These are phyloP conservation scores for Avena eriantha DNA, from an alignment of 176 grass and related monocot species.

Conservation along the genomic window DNA sequence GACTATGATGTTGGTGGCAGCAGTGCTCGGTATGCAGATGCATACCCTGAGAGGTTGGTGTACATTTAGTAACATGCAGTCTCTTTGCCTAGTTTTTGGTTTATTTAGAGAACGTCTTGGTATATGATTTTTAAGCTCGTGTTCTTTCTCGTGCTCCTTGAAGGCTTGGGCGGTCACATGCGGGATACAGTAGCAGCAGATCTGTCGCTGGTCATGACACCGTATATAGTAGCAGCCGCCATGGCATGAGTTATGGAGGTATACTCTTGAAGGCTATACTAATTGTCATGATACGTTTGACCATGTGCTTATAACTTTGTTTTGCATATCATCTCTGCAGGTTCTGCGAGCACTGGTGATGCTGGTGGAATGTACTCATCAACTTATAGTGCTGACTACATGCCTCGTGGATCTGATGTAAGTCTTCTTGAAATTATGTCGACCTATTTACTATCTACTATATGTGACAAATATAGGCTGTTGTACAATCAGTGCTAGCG, in stretches of 20 bases:
- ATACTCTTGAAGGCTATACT: slow-evolving; percentile 39
- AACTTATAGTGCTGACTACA: slow-evolving; percentile 57
- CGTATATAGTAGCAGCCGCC: slow-evolving; percentile 64
- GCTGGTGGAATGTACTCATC: slow-evolving; percentile 70
- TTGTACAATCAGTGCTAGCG: slow-evolving; percentile 3
- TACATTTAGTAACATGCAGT: slow-evolving; percentile 38
- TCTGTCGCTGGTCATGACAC: slow-evolving; percentile 69
- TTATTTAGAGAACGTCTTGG: neutral
- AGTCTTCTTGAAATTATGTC: slow-evolving; percentile 45
- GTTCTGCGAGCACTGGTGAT: slow-evolving; percentile 59
- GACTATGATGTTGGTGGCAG: slow-evolving; percentile 72
- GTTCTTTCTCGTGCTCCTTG: slow-evolving; percentile 18
- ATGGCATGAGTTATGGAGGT: slow-evolving; percentile 83
- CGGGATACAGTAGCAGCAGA: slow-evolving; percentile 61
- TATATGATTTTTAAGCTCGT: slow-evolving; percentile 23
- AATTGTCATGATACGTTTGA: slow-evolving; percentile 28
- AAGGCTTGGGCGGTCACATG: slow-evolving; percentile 76
- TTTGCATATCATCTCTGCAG: slow-evolving; percentile 44
- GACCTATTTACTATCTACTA: neutral
- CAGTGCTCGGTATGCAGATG: slow-evolving; percentile 65
- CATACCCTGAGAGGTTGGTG: slow-evolving; percentile 74
- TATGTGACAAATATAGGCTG: neutral
- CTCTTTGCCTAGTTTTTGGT: slow-evolving; percentile 5
- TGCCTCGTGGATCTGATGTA: slow-evolving; percentile 86
- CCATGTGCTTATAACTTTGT: neutral